A percentile compares a stretch with the other conserved stretches of the same genome.
Conservation (phyloP, 768 basidiomycete species). For the Xerocomellus intermedius region DNA sequence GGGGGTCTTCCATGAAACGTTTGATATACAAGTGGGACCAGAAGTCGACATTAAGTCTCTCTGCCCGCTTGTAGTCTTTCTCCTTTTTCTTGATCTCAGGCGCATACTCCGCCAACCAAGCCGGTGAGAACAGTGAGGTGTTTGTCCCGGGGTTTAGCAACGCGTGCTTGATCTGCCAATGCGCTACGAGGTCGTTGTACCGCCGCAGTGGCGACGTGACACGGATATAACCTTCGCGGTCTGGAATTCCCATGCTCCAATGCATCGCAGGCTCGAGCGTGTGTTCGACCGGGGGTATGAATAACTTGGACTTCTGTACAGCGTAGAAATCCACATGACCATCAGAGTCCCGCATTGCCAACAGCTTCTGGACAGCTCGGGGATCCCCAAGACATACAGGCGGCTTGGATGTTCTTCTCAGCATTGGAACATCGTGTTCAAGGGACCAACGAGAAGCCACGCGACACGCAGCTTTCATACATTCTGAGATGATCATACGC, state of each 20-base stretch:
- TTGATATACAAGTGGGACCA: constrained; percentile 44
- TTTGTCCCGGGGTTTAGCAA: constrained; percentile 44
- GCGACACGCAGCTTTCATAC: constrained; percentile 79
- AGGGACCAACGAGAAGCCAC: constrained; percentile 69
- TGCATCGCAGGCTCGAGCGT: constrained; percentile 60
- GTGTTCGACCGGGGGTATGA: constrained; percentile 41
- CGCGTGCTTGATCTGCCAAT: constrained; percentile 92
- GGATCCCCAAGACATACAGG: constrained; percentile 31
- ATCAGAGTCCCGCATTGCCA: constrained; percentile 45
- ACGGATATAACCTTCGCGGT: constrained; percentile 77
- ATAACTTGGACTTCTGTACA: constrained; percentile 34
- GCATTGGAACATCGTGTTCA: constrained; percentile 57
- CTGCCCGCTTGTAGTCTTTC: constrained; percentile 28
- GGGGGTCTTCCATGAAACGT: constrained; percentile 35
- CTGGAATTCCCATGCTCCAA: constrained; percentile 63
- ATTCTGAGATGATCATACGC: constrained; percentile 65
- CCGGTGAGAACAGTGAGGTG: constrained; percentile 43
- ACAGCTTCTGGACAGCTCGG: constrained; percentile 41
- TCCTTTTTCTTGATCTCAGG: constrained; percentile 39
- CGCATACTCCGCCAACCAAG: constrained; percentile 46
- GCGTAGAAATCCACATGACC: constrained; percentile 44
- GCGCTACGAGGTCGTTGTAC: constrained; percentile 74
- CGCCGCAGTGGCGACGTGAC: constrained; percentile 88
- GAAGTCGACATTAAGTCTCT: constrained; percentile 34
- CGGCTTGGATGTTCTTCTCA: constrained; percentile 53